Evolutionary conservation across 2,329 filamentous ascomycete genomes (phyloP).

Genomic region (Trichothecium sympodiale): DNA sequence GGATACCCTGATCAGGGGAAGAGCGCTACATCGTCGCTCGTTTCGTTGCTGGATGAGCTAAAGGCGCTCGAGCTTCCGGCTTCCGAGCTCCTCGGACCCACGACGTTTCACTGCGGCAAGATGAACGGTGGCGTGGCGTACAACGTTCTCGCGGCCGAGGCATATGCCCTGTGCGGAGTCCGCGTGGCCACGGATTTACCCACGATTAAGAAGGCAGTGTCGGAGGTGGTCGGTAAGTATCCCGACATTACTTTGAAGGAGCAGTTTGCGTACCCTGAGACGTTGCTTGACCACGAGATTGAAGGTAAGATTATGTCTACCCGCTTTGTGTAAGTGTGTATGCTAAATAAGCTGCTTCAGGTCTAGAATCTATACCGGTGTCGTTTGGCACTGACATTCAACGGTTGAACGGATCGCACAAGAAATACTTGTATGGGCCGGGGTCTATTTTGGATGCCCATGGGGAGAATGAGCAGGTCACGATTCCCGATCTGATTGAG

Average conservation of each 20-base stretch:
- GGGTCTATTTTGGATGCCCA: constrained; percentile 11
- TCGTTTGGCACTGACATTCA: constrained; percentile 10
- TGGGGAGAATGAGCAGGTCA: constrained; percentile 8
- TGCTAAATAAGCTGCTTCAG: constrained; percentile 3
- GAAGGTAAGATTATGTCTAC: constrained; percentile 4
- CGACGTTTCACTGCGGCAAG: constrained; percentile 8
- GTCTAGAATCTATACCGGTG: constrained; percentile 7
- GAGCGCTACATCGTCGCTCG: constrained; percentile 7
- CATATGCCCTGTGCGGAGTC: constrained; percentile 6
- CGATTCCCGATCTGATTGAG: constrained; percentile 7
- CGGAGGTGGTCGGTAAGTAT: constrained; percentile 4
- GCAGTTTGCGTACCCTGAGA: constrained; percentile 7
- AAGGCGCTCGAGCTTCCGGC: constrained; percentile 6
- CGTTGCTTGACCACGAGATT: constrained; percentile 6
- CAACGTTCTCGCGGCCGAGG: constrained; percentile 7
- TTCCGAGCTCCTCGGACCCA: constrained; percentile 6
- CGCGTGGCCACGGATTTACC: constrained; percentile 5
- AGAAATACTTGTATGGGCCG: constrained; percentile 10
- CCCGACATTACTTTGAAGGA: constrained; percentile 5
- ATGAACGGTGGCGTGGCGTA: constrained; percentile 8
- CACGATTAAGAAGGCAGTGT: constrained; percentile 5
- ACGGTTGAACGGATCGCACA: constrained; percentile 8
- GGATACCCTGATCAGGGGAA: constrained; percentile 10
- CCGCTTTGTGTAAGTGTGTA: not conserved
- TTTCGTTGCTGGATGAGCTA: constrained; percentile 10